Evolutionary conservation across 768 basidiomycete species (phyloP).

Genomic region (Dacryopinax spathularia): DNA sequence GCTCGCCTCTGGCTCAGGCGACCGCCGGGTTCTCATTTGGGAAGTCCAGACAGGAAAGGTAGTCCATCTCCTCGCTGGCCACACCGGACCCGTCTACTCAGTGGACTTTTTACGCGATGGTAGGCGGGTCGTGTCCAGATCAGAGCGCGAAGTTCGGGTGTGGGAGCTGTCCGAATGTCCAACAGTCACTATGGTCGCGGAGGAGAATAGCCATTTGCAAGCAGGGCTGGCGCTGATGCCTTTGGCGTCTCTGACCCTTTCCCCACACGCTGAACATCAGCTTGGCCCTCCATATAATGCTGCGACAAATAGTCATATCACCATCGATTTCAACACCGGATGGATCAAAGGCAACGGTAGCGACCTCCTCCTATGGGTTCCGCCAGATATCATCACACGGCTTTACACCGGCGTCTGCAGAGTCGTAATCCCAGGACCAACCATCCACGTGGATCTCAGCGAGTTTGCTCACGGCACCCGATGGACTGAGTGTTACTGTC

Average conservation of each 20-base stretch:
- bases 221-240: slow-evolving; percentile 8
- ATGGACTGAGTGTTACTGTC: not conserved
- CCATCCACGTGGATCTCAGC: not conserved
- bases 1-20: slow-evolving; percentile 1
- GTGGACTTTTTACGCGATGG: slow-evolving; percentile 31
- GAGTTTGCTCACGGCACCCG: not conserved
- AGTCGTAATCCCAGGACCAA: not conserved
- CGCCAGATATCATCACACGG: not conserved
- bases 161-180: slow-evolving; percentile 34
- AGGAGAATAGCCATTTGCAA: not conserved
- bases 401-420: not conserved
- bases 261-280: not conserved
- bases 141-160: slow-evolving; percentile 29
- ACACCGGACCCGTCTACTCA: slow-evolving; percentile 20
- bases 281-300: not conserved
- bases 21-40: slow-evolving; percentile 3
- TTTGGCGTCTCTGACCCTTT: not conserved
- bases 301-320: not conserved
- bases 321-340: not conserved
- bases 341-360: not conserved
- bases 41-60: not conserved
- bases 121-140: slow-evolving; percentile 29
- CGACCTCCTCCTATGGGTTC: not conserved
- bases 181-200: slow-evolving; percentile 26
- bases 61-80: slow-evolving; percentile 1